A percentile compares a stretch with the other conserved stretches of the same genome.
These are phyloP conservation scores for Malania oleifera DNA, from an alignment of 164 flowering plant genomes.

Conservation along the genomic window DNA sequence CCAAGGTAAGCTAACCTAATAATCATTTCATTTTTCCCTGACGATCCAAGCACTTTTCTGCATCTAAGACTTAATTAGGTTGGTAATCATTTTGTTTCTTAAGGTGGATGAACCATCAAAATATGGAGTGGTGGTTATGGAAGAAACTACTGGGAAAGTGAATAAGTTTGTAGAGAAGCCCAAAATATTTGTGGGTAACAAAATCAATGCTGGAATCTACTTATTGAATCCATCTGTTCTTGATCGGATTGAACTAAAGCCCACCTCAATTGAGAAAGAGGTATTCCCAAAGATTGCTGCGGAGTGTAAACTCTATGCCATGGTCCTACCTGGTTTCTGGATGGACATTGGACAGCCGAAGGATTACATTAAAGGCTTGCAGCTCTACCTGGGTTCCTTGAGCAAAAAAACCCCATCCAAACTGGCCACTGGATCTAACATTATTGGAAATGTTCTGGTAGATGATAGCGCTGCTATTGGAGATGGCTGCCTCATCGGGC, in stretches of 20 bases:
- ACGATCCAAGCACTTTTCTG: not conserved
- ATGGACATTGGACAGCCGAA: slow-evolving; percentile 99
- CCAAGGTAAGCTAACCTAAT: slow-evolving; percentile 87
- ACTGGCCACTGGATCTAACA: slow-evolving; percentile 60
- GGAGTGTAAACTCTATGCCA: slow-evolving; percentile 73
- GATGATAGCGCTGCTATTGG: slow-evolving; percentile 86
- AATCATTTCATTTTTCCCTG: no score
- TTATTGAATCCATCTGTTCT: slow-evolving; percentile 90
- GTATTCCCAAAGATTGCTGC: slow-evolving; percentile 89
- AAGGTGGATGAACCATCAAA: slow-evolving; percentile 99
- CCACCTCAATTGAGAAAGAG: slow-evolving; percentile 94
- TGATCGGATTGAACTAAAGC: slow-evolving; percentile 74
- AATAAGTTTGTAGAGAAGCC: slow-evolving; percentile 95
- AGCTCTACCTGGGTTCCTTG: slow-evolving; percentile 81
- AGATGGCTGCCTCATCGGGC: slow-evolving; percentile 94
- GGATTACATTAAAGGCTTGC: slow-evolving; percentile 88
- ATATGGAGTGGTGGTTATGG: slow-evolving; percentile 93
- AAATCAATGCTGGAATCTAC: slow-evolving; percentile 97
- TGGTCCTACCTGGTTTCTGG: slow-evolving; percentile 98
- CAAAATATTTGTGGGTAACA: slow-evolving; percentile 89
- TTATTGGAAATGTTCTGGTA: slow-evolving; percentile 84
- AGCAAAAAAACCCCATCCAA: slow-evolving; percentile 67
- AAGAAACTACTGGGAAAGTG: slow-evolving; percentile 78
- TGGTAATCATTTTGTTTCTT: not conserved
- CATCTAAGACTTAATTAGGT: no score